These are phyloP conservation scores for Myriosclerotinia curreyana DNA, from an alignment of 2,329 filamentous ascomycete species.

Conservation along the genomic window DNA sequence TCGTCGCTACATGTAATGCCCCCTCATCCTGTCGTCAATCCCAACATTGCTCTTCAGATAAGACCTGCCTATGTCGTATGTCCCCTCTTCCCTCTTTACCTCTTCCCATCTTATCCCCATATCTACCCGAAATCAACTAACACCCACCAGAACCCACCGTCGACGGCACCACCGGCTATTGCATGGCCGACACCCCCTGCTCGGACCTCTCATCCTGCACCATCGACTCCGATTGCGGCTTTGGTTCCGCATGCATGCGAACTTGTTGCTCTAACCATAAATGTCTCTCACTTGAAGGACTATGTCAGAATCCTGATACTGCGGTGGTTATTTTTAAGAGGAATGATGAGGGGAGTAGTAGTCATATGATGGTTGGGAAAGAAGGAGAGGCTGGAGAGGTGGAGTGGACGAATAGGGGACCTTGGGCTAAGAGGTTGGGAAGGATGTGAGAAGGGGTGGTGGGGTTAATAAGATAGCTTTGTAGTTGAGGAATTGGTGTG, in stretches of 20 bases:
- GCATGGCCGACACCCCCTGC: slow-evolving; percentile 16
- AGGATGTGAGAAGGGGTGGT: neutral
- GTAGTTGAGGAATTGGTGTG: neutral
- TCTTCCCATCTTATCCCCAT: neutral
- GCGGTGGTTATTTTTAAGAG: neutral
- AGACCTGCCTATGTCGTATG: slow-evolving; percentile 6
- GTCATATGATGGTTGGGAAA: neutral
- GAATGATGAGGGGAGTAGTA: neutral
- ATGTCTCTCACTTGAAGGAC: neutral
- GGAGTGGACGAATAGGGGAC: slow-evolving; percentile 13
- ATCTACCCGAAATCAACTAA: neutral
- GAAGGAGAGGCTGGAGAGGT: neutral
- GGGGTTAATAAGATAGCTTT: neutral
- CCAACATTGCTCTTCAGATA: slow-evolving; percentile 6
- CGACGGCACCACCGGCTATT: slow-evolving; percentile 12
- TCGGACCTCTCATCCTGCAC: slow-evolving; percentile 8
- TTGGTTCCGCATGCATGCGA: slow-evolving; percentile 10
- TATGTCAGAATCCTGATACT: neutral
- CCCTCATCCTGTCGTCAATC: neutral
- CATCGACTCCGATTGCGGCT: neutral
- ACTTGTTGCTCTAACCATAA: slow-evolving; percentile 17
- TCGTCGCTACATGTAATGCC: neutral
- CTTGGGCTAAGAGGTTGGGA: neutral
- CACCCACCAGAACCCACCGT: slow-evolving; percentile 1
- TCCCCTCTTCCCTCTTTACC: neutral